phyloP scores from a whole-genome alignment of 257 asterid species.

The Fraxinus cuspidata region DNA sequence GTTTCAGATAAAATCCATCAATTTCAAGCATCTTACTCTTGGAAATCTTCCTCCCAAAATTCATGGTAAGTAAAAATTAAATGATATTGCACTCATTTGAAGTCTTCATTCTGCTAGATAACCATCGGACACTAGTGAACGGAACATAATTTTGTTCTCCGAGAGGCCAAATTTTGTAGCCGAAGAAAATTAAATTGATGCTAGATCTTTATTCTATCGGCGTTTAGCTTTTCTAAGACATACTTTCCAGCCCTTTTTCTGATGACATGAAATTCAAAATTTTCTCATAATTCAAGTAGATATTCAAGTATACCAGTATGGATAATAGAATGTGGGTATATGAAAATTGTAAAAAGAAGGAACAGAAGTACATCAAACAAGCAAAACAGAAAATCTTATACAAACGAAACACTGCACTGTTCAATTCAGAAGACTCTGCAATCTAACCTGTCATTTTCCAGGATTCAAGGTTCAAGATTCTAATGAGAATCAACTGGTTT shows the following conservation, averaged over 20 bases:
- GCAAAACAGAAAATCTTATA: background rate
- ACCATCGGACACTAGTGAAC: background rate
- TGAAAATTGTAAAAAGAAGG: background rate
- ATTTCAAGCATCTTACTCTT: slow-evolving; percentile 59
- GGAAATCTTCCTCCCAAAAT: slow-evolving; percentile 72
- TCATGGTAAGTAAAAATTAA: slow-evolving; percentile 43
- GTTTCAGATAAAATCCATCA: slow-evolving; percentile 50
- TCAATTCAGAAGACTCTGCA: background rate
- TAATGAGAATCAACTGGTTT: slow-evolving; percentile 62
- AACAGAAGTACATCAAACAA: background rate
- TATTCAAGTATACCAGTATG: background rate
- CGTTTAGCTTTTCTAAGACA: background rate
- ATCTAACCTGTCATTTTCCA: slow-evolving; percentile 27
- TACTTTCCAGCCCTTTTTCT: background rate
- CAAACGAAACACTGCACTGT: background rate
- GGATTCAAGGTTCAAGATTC: slow-evolving; percentile 67
- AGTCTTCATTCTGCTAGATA: slow-evolving; percentile 2
- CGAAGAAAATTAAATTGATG: background rate
- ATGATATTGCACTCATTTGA: background rate
- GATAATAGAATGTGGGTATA: background rate
- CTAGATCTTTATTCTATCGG: background rate
- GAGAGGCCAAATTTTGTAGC: background rate
- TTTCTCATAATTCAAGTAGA: background rate
- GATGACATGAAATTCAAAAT: background rate
- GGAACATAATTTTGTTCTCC: background rate